phyloP scores from a whole-genome alignment of 169 alveolate genomes.

The Eimeria zaria region DNA sequence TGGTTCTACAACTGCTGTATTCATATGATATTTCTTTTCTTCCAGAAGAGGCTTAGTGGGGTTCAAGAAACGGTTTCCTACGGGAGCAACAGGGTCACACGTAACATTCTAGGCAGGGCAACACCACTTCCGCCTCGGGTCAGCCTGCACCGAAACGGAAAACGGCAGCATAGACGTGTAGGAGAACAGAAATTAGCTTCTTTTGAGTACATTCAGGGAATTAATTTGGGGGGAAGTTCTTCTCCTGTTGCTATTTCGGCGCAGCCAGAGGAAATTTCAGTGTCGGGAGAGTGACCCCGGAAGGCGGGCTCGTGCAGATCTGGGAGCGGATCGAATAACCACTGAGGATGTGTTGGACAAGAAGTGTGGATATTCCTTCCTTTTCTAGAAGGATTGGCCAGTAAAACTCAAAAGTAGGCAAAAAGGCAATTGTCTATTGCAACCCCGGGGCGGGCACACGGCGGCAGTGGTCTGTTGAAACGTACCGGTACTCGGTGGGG shows the following conservation, averaged over 20 bases:
- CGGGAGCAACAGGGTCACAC: not conserved
- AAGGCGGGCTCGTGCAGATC: constrained; percentile 24
- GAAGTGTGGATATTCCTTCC: not conserved
- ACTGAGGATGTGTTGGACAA: not conserved
- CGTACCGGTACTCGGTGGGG: constrained; percentile 4
- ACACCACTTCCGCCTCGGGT: not conserved
- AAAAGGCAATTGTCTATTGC: not conserved
- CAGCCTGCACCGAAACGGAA: not conserved
- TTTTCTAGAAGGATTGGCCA: not conserved
- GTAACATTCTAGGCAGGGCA: not conserved
- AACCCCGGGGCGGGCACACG: not conserved
- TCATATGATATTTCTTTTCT: too few relatives aligned
- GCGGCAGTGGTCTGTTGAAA: not conserved
- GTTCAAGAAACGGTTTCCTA: not conserved
- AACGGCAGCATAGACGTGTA: not conserved
- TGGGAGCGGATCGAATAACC: not conserved
- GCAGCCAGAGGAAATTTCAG: not conserved
- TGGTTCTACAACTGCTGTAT: too few relatives aligned
- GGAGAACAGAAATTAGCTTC: not conserved
- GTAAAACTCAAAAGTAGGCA: not conserved
- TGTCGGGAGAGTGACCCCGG: not conserved
- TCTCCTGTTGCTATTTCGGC: not conserved
- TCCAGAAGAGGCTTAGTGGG: too few relatives aligned
- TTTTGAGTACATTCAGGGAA: not conserved
- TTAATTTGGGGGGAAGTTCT: not conserved